phyloP scores from a whole-genome alignment of 1,139 yeast species.

The Suhomyces wounanorum region DNA sequence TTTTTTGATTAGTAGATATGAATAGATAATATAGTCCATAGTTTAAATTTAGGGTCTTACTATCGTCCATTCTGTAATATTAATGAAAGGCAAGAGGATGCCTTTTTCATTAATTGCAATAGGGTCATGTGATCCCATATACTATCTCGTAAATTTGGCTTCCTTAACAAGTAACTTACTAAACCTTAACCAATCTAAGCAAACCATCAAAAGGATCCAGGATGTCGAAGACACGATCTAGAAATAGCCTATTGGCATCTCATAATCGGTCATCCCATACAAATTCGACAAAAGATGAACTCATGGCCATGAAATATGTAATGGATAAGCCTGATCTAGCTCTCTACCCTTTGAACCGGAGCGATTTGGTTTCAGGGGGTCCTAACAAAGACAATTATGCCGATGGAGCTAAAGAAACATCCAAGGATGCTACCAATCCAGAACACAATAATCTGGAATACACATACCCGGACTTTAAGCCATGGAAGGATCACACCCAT shows the following conservation, averaged over 20 bases:
- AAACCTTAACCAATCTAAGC: not conserved
- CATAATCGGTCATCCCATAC: conserved; percentile 30
- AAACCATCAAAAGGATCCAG: not conserved
- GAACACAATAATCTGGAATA: not conserved
- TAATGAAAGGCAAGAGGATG: no score
- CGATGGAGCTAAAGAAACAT: not conserved
- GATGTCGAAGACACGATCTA: conserved; percentile 41
- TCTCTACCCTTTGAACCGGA: conserved; percentile 36
- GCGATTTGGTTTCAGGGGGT: not conserved
- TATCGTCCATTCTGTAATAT: not conserved
- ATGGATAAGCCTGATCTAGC: conserved; percentile 39
- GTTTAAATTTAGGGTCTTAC: not conserved
- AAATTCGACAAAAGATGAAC: conserved; percentile 35
- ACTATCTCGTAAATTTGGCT: not conserved
- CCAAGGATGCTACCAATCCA: not conserved
- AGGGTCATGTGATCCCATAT: not conserved
- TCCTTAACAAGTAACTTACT: not conserved
- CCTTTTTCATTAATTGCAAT: no score
- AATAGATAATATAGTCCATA: not conserved
- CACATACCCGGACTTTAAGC: conserved; percentile 73
- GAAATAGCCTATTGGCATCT: conserved; percentile 38
- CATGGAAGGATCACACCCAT: conserved; percentile 69
- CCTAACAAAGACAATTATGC: not conserved
- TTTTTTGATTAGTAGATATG: not conserved
- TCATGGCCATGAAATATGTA: conserved; percentile 37